Percentiles rank a stretch among this genome's conserved stretches.
These are phyloP conservation scores for Ceratonia siliqua DNA, from an alignment of 306 rosid species.

Conservation along the genomic window DNA sequence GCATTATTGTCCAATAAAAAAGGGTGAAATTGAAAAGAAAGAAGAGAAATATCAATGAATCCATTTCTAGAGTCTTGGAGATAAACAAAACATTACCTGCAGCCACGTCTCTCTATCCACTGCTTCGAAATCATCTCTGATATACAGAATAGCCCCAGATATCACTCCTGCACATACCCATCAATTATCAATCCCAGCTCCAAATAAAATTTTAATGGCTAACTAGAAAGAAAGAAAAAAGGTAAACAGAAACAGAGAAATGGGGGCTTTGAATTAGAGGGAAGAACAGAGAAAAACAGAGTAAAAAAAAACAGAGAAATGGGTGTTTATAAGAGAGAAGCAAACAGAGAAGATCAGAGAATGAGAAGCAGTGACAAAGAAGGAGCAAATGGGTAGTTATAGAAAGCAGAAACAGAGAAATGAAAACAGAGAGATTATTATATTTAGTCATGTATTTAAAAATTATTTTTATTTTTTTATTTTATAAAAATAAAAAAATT, in stretches of 20 bases:
- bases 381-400: no score
- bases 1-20: background rate
- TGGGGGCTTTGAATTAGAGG: background rate
- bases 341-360: background rate
- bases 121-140: conserved; percentile 57
- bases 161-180: conserved; percentile 49
- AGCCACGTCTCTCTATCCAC: conserved; percentile 49
- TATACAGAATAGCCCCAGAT: conserved; percentile 66
- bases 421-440: no score
- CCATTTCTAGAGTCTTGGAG: background rate
- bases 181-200: background rate
- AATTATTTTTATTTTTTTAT: no score
- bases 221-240: background rate
- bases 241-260: background rate
- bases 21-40: conserved; percentile 17
- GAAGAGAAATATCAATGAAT: background rate
- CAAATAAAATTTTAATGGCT: background rate
- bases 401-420: no score
- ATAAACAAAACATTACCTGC: conserved; percentile 42
- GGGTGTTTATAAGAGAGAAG: no score
- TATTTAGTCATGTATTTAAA: no score
- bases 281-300: background rate
- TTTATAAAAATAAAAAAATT: no score
- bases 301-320: no score
- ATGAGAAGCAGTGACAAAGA: no score